Evolutionary conservation across 75 land plant species (phyloP), one percentile per base, ranked within the genome.

Genomic region (Pinus tabuliformis): DNA sequence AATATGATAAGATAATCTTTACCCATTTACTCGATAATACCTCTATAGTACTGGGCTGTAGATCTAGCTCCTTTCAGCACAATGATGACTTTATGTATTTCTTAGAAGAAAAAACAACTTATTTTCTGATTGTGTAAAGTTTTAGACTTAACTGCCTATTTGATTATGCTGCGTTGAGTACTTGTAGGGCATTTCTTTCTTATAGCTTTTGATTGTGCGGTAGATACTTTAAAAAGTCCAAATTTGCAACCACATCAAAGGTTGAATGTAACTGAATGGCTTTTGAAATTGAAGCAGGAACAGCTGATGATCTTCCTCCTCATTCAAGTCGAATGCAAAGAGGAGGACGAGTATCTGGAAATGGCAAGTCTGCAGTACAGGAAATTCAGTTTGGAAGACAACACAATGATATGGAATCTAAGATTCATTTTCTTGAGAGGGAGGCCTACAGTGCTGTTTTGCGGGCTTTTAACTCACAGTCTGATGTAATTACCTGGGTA

Each of bases 231-330:
- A 68, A 68, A 9, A 39, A 20, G 3, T 39, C 49, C 21, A 39
- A 22, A 68, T n/a, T 9, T 20, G 71, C 52, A 68, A 42, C 15
- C 64, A 62, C 4, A 62, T n/a, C n/a, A 42, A 68, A 39, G 54
- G 22, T 68, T 68, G 72, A 68, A 49, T 9, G 11, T 49, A 9
- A 68, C 22, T 68, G 49, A 37, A 8, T 42, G 72, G 1, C 1
- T 42, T 33, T 17, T 68, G 72, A 39, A 68, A 18, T 39, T 66
- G 70, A 20, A 73, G 81, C 86, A 91, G 92, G 92, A 65, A 90
- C 90, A 20, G 97, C 92, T 79, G 95, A 95, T 80, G 98, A 95
- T 85, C 86, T 91, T 59, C 94, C 97, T 22, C 97, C 93, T 56
- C 95, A 91, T 70, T 80, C 87, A 52, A 89, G 83, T 76, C 87